Conservation (phyloP, 257 asterid genomes). For the Solanum neorickii region DNA sequence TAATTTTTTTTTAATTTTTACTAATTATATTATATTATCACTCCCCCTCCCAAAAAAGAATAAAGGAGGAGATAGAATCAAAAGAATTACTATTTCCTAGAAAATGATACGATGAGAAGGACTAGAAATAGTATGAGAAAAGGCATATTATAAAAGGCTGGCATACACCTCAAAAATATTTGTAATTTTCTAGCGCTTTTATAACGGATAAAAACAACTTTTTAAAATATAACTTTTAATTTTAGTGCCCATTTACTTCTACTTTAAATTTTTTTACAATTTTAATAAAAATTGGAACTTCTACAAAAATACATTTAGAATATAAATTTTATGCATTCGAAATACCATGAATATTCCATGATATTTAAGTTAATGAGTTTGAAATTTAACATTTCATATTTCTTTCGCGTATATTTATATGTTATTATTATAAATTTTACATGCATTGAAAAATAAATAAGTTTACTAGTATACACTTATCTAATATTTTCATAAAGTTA, state of each 20-base stretch:
- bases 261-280: neutral
- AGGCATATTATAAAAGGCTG: neutral
- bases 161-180: neutral
- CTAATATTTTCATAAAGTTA: too few species aligned
- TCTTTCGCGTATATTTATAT: too few species aligned
- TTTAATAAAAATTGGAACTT: neutral
- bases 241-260: neutral
- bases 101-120: neutral
- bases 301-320: neutral
- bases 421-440: too few species aligned
- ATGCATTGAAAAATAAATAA: too few species aligned
- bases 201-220: neutral
- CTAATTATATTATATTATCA: too few species aligned
- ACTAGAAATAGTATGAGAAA: neutral
- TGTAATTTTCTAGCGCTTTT: neutral
- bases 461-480: too few species aligned
- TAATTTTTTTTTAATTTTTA: too few species aligned
- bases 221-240: neutral
- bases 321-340: too few species aligned
- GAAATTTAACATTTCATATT: too few species aligned
- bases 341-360: too few species aligned
- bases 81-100: neutral
- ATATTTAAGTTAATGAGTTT: too few species aligned
- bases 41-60: too few species aligned
- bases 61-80: neutral